Conservation (phyloP, 805 yeast genomes). For the Candida awuae region DNA sequence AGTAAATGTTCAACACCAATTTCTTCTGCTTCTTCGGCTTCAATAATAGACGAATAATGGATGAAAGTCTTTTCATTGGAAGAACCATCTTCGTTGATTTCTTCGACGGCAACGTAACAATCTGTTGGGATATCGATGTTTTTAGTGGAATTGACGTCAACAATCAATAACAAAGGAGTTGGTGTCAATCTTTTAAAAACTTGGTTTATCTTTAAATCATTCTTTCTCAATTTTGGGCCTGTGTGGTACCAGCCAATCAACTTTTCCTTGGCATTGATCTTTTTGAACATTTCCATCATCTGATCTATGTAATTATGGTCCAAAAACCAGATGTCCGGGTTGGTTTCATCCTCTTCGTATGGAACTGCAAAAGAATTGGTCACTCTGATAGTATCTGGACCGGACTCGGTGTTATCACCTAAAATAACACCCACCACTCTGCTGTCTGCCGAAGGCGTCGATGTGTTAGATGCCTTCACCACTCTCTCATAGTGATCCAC, state of each 20-base stretch:
- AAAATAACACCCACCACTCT: constrained; percentile 91
- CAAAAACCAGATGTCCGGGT: constrained; percentile 89
- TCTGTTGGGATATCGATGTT: constrained; percentile 90
- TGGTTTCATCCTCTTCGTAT: constrained; percentile 91
- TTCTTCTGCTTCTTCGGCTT: constrained; percentile 99
- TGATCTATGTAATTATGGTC: constrained; percentile 94
- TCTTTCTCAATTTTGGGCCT: constrained; percentile 84
- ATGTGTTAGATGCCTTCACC: constrained; percentile 37
- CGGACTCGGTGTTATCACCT: constrained; percentile 59
- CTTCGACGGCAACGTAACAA: constrained; percentile 89
- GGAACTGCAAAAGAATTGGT: constrained; percentile 96
- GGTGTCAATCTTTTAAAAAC: constrained; percentile 74
- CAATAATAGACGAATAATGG: constrained; percentile 85
- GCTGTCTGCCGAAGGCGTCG: constrained; percentile 36
- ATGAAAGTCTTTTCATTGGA: constrained; percentile 87
- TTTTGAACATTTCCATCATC: constrained; percentile 97
- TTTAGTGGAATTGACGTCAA: constrained; percentile 76
- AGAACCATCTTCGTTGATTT: constrained; percentile 92
- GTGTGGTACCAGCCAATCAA: constrained; percentile 99
- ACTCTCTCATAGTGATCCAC: constrained; percentile 93
- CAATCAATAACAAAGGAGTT: constrained; percentile 78
- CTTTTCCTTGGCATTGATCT: constrained; percentile 94
- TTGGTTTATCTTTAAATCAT: constrained; percentile 89
- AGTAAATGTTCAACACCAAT: constrained; percentile 96
- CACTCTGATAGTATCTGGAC: constrained; percentile 45